Conservation (phyloP, 345 rosid species). For the Theobroma cacao region DNA sequence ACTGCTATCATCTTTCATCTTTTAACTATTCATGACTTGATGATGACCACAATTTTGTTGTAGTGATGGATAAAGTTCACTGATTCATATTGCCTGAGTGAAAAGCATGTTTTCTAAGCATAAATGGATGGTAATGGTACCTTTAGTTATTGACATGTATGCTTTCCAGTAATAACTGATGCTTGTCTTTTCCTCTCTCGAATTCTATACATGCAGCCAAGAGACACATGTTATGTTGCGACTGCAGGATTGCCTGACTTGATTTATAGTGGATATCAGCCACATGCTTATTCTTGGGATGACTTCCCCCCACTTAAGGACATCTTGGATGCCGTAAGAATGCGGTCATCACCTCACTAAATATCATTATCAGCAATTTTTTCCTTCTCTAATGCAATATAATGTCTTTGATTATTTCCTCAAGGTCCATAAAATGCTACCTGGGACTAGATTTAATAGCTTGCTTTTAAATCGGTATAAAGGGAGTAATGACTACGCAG, state of each 20-base stretch:
- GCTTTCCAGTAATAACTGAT: background rate
- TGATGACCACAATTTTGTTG: background rate
- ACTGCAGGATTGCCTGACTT: constrained; percentile 54
- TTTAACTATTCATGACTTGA: background rate
- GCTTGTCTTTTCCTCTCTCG: background rate
- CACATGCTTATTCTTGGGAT: constrained; percentile 72
- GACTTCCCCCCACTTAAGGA: constrained; percentile 81
- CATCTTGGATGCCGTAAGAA: constrained; percentile 60
- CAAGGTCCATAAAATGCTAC: constrained; percentile 68
- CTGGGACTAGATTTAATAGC: constrained; percentile 84
- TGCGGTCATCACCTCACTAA: background rate
- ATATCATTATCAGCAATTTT: background rate
- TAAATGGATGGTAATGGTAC: background rate
- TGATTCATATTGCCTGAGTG: background rate
- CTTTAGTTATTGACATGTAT: background rate
- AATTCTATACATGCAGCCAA: constrained; percentile 51
- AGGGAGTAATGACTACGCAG: constrained; percentile 70
- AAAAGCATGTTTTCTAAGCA: background rate
- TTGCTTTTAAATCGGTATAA: constrained; percentile 74
- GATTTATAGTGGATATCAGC: constrained; percentile 69
- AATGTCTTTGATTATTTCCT: constrained; percentile 19
- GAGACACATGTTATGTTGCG: constrained; percentile 86
- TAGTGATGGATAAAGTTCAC: background rate
- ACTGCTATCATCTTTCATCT: background rate
- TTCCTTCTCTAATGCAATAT: background rate